Evolutionary conservation across 495 filamentous ascomycete species (phyloP).

Genomic region (Penicillium paxilli): DNA sequence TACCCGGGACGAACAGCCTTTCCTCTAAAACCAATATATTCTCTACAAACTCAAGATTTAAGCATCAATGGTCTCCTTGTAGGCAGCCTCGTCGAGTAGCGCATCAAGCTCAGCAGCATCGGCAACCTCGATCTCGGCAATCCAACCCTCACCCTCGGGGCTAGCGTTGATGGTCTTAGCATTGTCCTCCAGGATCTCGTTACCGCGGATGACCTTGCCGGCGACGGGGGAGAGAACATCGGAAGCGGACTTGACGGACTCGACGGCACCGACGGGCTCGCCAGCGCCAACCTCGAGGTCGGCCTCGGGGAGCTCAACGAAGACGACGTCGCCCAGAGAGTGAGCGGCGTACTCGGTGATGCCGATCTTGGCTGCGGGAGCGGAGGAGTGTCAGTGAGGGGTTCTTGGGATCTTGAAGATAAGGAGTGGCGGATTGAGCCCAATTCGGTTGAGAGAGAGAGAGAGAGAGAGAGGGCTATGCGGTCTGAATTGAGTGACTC

Average conservation of each 20-base stretch:
- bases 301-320: slow-evolving; percentile 80
- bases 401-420: neutral
- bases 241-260: slow-evolving; percentile 96
- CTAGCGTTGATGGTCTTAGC: slow-evolving; percentile 83
- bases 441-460: neutral
- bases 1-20: neutral
- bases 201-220: slow-evolving; percentile 72
- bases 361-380: slow-evolving; percentile 67
- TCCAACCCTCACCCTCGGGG: slow-evolving; percentile 86
- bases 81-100: slow-evolving; percentile 72
- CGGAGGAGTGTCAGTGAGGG: neutral
- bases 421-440: neutral
- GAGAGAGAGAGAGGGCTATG: neutral
- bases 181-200: slow-evolving; percentile 74
- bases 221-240: slow-evolving; percentile 89
- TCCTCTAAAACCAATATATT: slow-evolving; percentile 7
- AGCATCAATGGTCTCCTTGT: slow-evolving; percentile 68
- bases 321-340: slow-evolving; percentile 93
- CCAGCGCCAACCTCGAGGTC: slow-evolving; percentile 64
- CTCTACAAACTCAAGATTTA: slow-evolving; percentile 18
- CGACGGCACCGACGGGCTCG: slow-evolving; percentile 87
- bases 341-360: slow-evolving; percentile 90
- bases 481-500: slow-evolving; percentile 13
- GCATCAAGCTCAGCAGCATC: slow-evolving; percentile 69
- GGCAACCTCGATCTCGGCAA: slow-evolving; percentile 77